phyloP scores from a whole-genome alignment of 306 rosid species.

The Trifolium pratense region DNA sequence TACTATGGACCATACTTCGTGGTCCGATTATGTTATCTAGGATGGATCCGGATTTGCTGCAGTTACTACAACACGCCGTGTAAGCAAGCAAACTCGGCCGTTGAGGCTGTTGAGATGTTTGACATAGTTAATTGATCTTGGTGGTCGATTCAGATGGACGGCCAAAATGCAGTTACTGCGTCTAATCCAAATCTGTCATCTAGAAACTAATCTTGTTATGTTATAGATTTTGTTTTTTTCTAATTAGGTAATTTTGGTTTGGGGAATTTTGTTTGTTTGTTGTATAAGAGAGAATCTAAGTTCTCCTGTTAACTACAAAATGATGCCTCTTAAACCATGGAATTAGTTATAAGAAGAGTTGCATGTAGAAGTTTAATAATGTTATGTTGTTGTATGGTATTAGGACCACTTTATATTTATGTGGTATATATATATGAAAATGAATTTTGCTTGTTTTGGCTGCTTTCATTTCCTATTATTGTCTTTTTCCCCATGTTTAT shows the following conservation, averaged over 20 bases:
- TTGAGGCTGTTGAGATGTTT: too few species aligned
- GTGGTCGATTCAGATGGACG: background rate
- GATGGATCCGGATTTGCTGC: background rate
- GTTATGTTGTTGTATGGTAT: slow-evolving; percentile 43
- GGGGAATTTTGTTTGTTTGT: slow-evolving; percentile 46
- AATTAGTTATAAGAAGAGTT: slow-evolving; percentile 27
- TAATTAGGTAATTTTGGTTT: background rate
- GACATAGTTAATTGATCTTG: background rate
- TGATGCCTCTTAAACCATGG: background rate
- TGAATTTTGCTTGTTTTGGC: slow-evolving; percentile 26
- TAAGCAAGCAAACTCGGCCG: too few species aligned
- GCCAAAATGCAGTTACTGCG: background rate
- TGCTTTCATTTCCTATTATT: background rate
- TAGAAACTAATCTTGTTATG: slow-evolving; percentile 35
- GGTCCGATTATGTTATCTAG: slow-evolving; percentile 87
- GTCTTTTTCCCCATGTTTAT: background rate
- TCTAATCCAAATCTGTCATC: slow-evolving; percentile 34
- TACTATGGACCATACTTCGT: slow-evolving; percentile 92
- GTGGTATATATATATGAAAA: slow-evolving; percentile 10
- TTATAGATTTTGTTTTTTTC: background rate
- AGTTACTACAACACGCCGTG: too few species aligned
- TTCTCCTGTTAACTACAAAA: slow-evolving; percentile 59
- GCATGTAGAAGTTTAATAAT: slow-evolving; percentile 32
- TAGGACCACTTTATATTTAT: slow-evolving; percentile 21
- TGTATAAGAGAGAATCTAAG: slow-evolving; percentile 55